Evolutionary conservation across 140 eudicot species (phyloP).

Genomic region (Cichorium intybus): DNA sequence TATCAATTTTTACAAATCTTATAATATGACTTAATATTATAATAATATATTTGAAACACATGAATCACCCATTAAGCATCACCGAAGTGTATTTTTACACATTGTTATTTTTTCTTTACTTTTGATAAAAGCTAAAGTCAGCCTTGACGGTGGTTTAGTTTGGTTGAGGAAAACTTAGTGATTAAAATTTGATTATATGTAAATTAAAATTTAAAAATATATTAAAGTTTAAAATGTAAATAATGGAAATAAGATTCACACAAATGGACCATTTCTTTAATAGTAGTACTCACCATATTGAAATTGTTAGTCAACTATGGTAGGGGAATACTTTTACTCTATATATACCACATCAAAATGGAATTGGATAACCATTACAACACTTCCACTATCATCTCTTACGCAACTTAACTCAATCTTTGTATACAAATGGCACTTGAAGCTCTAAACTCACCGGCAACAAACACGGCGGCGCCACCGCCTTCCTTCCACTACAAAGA

Average conservation of each 20-base stretch:
- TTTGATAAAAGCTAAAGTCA: not conserved
- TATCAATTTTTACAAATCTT: too few species aligned
- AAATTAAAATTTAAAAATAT: too few species aligned
- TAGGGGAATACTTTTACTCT: slow-evolving; percentile 29
- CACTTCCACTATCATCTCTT: slow-evolving; percentile 10
- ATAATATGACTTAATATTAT: too few species aligned
- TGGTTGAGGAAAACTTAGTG: not conserved
- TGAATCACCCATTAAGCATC: too few species aligned
- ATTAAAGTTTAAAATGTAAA: not conserved
- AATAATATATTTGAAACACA: too few species aligned
- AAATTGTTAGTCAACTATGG: slow-evolving; percentile 40
- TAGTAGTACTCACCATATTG: slow-evolving; percentile 22
- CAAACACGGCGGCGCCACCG: slow-evolving; percentile 28
- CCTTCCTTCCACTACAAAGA: slow-evolving; percentile 32
- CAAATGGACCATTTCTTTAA: slow-evolving; percentile 9
- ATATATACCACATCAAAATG: slow-evolving; percentile 24
- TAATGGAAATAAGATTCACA: not conserved
- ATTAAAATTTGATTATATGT: not conserved
- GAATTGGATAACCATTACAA: slow-evolving; percentile 6
- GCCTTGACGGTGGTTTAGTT: not conserved
- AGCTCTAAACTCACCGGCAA: slow-evolving; percentile 50
- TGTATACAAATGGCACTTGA: slow-evolving; percentile 58
- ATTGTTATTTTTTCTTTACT: too few species aligned
- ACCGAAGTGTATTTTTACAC: too few species aligned
- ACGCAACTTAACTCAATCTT: not conserved